These are phyloP conservation scores for Sisymbrium altissimum DNA, from an alignment of 345 rosid species.

Conservation along the genomic window DNA sequence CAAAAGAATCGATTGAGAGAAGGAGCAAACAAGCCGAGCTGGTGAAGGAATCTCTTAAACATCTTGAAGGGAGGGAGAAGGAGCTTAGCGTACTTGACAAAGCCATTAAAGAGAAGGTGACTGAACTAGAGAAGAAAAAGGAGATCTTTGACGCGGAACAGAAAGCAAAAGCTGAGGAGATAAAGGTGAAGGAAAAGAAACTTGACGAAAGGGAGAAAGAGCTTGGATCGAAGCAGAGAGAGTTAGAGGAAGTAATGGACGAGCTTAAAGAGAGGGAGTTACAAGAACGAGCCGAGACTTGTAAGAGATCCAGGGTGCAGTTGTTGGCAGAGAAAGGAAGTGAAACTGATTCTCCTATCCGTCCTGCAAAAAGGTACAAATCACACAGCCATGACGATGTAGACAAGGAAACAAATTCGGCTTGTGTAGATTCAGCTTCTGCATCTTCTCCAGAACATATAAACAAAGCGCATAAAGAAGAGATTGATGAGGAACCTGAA, in stretches of 20 bases:
- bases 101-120: not conserved
- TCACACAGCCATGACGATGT: conserved; percentile 18
- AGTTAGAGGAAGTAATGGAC: not conserved
- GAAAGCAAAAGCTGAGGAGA: not conserved
- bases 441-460: no score
- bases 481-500: conserved; percentile 18
- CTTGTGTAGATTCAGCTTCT: no score
- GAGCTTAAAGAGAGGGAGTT: not conserved
- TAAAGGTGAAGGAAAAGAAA: not conserved
- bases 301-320: conserved; percentile 1
- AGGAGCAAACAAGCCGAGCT: not conserved
- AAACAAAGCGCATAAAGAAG: no score
- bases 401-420: not conserved
- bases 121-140: conserved; percentile 6
- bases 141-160: conserved; percentile 15
- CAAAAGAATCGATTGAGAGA: not conserved
- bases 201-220: not conserved
- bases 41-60: not conserved
- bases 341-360: not conserved
- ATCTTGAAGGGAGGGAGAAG: conserved; percentile 9
- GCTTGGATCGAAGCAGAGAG: not conserved
- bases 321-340: not conserved
- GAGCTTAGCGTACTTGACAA: conserved; percentile 1
- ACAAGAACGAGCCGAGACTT: not conserved
- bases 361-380: not conserved